Percentiles rank a stretch among this genome's conserved stretches.
phyloP scores from a whole-genome alignment of 768 basidiomycete genomes.

The Collybia nuda region DNA sequence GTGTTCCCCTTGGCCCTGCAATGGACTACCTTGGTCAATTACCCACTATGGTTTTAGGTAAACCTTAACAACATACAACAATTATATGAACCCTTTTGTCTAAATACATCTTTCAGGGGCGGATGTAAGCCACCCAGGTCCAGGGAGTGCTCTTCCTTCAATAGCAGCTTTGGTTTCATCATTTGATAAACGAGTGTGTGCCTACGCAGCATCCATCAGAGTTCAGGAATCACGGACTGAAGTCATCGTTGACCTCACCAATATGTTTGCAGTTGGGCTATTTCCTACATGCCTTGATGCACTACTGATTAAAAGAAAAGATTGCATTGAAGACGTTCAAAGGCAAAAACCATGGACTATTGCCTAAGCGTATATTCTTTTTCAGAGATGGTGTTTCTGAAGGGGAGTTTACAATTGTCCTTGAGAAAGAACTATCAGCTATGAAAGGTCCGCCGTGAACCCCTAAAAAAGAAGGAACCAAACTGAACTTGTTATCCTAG shows the following conservation, averaged over 20 bases:
- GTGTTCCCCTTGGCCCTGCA: slow-evolving; percentile 42
- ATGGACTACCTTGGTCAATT: slow-evolving; percentile 32
- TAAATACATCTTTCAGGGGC: slow-evolving; percentile 18
- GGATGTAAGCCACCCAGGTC: slow-evolving; percentile 24
- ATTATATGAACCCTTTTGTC: not conserved
- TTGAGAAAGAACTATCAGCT: slow-evolving; percentile 14
- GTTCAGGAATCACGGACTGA: slow-evolving; percentile 53
- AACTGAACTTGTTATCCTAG: slow-evolving; percentile 1
- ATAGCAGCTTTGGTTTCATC: slow-evolving; percentile 47
- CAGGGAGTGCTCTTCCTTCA: slow-evolving; percentile 21
- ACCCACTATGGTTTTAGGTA: slow-evolving; percentile 62
- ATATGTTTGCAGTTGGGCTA: slow-evolving; percentile 44
- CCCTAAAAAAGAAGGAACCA: too few species aligned
- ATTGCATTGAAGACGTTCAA: slow-evolving; percentile 12
- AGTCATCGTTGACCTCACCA: slow-evolving; percentile 55
- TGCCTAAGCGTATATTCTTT: slow-evolving; percentile 19
- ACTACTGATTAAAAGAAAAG: slow-evolving; percentile 1
- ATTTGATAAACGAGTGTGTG: slow-evolving; percentile 47
- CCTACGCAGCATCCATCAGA: slow-evolving; percentile 54
- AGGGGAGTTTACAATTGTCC: slow-evolving; percentile 26
- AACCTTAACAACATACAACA: not conserved
- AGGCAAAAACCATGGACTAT: slow-evolving; percentile 1
- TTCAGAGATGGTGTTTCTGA: slow-evolving; percentile 34
- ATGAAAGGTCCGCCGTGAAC: slow-evolving; percentile 11
- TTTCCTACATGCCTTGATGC: not conserved